phyloP scores from a whole-genome alignment of 2,329 filamentous ascomycete genomes.

The Nothophaeocryptopus gaeumannii region DNA sequence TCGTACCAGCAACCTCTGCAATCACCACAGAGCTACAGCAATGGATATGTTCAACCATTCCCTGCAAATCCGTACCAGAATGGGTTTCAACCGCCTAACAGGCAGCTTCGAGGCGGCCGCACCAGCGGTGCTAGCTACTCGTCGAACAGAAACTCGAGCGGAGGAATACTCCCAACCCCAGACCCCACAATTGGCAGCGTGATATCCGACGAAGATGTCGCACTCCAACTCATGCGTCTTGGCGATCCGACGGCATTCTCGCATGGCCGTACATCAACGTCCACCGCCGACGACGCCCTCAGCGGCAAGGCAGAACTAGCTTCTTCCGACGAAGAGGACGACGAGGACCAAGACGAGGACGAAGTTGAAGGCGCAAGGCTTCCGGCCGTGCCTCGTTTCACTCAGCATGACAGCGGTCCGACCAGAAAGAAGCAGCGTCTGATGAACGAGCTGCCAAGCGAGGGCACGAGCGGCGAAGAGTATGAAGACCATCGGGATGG shows the following conservation, averaged over 20 bases:
- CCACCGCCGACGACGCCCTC: conserved; percentile 88
- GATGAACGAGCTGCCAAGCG: conserved; percentile 53
- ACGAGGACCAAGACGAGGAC: conserved; percentile 75
- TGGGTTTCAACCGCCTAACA: conserved; percentile 23
- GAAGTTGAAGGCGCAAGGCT: conserved; percentile 60
- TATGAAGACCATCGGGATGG: conserved; percentile 53
- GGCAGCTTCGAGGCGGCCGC: conserved; percentile 62
- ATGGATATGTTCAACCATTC: conserved; percentile 24
- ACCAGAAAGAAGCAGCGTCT: conserved; percentile 37
- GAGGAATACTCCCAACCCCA: conserved; percentile 79
- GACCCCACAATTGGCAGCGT: conserved; percentile 97
- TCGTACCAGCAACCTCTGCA: conserved; percentile 73
- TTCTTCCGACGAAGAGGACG: conserved; percentile 66
- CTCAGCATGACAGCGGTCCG: conserved; percentile 28
- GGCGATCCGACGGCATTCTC: conserved; percentile 92
- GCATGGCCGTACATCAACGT: conserved; percentile 87
- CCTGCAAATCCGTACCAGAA: conserved; percentile 25
- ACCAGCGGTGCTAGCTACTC: conserved; percentile 37
- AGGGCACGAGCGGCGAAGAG: conserved; percentile 61
- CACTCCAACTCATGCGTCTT: conserved; percentile 92
- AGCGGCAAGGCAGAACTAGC: conserved; percentile 83
- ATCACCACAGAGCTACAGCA: conserved; percentile 72
- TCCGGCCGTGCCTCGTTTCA: conserved; percentile 29
- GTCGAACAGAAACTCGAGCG: conserved; percentile 41
- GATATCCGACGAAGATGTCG: conserved; percentile 97